Conservation (phyloP, 75 land plant genomes). For the Picea glauca region DNA sequence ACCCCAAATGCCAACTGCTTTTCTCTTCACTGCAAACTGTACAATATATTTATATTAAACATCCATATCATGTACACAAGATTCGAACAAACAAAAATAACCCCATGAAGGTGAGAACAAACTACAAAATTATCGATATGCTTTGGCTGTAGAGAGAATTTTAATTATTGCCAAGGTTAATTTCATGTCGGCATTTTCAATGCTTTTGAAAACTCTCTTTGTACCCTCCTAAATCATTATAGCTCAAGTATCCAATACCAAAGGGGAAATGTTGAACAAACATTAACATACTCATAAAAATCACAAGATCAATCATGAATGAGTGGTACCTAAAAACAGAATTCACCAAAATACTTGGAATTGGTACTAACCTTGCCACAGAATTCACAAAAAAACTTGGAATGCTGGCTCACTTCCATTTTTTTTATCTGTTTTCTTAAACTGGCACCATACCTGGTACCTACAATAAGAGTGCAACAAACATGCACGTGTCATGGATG, state of each 20-base stretch:
- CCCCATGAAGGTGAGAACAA: too few species aligned
- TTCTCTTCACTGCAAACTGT: slow-evolving; percentile 85
- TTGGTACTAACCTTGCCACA: slow-evolving; percentile 65
- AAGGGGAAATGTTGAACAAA: too few species aligned
- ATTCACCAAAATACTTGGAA: slow-evolving; percentile 77
- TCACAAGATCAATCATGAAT: too few species aligned
- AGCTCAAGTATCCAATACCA: too few species aligned
- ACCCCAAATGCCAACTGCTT: slow-evolving; percentile 92
- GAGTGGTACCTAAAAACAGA: slow-evolving; percentile 64
- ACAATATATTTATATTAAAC: neutral
- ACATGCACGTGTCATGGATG: neutral
- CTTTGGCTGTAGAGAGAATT: too few species aligned
- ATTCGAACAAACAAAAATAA: too few species aligned
- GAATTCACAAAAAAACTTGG: slow-evolving; percentile 82
- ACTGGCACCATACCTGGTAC: slow-evolving; percentile 92
- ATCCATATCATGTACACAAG: neutral
- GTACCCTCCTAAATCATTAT: too few species aligned
- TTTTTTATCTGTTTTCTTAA: slow-evolving; percentile 81
- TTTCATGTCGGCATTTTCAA: too few species aligned
- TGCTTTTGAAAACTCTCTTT: too few species aligned
- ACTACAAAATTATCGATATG: too few species aligned
- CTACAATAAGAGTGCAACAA: slow-evolving; percentile 21
- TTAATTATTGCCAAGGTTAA: too few species aligned
- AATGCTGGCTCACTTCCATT: slow-evolving; percentile 84
- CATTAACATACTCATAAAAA: too few species aligned